phyloP scores from a whole-genome alignment of 257 asterid genomes.

The Coffea eugenioides region DNA sequence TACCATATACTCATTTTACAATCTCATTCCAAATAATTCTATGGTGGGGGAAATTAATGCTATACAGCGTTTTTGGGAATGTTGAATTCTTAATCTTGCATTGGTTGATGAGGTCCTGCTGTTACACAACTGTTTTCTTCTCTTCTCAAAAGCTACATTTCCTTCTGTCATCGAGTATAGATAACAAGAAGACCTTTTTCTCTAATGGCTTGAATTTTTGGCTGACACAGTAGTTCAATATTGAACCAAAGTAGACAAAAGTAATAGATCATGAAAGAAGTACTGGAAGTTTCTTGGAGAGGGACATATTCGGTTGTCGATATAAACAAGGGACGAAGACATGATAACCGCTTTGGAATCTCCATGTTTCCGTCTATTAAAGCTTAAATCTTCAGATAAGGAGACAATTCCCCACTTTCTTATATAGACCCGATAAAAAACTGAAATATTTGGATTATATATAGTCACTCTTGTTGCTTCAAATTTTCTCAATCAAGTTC shows the following conservation, averaged over 20 bases:
- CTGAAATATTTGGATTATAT: background rate
- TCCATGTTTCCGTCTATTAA: background rate
- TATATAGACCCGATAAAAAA: background rate
- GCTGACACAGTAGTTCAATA: background rate
- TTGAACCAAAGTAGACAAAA: background rate
- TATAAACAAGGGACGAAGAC: background rate
- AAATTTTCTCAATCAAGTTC: background rate
- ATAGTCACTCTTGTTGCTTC: background rate
- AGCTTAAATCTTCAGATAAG: background rate
- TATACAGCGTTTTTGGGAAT: background rate
- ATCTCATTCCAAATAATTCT: background rate
- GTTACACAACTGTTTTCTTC: too few species aligned
- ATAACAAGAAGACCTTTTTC: too few species aligned
- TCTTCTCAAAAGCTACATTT: background rate
- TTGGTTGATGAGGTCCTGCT: background rate
- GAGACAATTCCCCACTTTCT: background rate
- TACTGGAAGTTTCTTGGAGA: too few species aligned
- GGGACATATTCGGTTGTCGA: background rate
- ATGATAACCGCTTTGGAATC: background rate
- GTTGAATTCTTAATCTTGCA: background rate
- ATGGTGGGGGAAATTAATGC: background rate
- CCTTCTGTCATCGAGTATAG: too few species aligned
- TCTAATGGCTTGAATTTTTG: background rate
- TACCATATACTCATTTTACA: too few species aligned
- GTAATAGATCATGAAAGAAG: background rate